phyloP scores from a whole-genome alignment of 805 yeast genomes.

The Naumovozyma castellii region DNA sequence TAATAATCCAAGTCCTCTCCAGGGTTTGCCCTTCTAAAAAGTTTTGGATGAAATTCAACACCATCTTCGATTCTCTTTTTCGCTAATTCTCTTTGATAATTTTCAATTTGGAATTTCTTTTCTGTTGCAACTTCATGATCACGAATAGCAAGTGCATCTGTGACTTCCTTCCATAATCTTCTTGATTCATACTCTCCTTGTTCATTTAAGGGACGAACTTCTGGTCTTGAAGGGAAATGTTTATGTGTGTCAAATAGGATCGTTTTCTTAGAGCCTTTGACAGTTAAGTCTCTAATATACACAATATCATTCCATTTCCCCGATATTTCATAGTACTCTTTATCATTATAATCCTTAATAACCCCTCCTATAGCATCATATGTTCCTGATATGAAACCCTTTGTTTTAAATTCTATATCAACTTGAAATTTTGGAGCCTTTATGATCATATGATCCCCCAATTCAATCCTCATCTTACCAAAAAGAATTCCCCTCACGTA shows the following conservation, averaged over 20 bases:
- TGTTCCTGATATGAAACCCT: constrained; percentile 87
- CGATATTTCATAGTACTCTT: constrained; percentile 52
- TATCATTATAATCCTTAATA: constrained; percentile 45
- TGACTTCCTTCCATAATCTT: constrained; percentile 72
- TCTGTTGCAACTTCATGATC: constrained; percentile 80
- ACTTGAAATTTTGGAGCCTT: constrained; percentile 56
- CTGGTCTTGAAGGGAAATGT: constrained; percentile 48
- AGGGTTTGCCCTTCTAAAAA: constrained; percentile 46
- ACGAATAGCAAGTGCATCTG: constrained; percentile 67
- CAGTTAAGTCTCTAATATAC: constrained; percentile 46
- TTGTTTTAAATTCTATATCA: constrained; percentile 87
- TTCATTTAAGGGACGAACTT: constrained; percentile 65
- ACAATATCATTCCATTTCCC: constrained; percentile 94
- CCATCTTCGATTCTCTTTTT: constrained; percentile 70
- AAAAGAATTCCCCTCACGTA: constrained; percentile 89
- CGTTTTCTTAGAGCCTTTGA: constrained; percentile 35
- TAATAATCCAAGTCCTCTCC: constrained; percentile 50
- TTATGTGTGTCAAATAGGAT: constrained; percentile 51
- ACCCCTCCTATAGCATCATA: constrained; percentile 82
- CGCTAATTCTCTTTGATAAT: constrained; percentile 71
- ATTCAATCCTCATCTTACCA: constrained; percentile 80
- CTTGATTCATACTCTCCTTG: constrained; percentile 80
- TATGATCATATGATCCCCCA: constrained; percentile 86
- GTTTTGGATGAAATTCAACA: constrained; percentile 67
- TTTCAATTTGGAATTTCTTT: constrained; percentile 80